Conservation (phyloP, 2,329 filamentous ascomycete species). For the Pseudocercospora fijiensis region DNA sequence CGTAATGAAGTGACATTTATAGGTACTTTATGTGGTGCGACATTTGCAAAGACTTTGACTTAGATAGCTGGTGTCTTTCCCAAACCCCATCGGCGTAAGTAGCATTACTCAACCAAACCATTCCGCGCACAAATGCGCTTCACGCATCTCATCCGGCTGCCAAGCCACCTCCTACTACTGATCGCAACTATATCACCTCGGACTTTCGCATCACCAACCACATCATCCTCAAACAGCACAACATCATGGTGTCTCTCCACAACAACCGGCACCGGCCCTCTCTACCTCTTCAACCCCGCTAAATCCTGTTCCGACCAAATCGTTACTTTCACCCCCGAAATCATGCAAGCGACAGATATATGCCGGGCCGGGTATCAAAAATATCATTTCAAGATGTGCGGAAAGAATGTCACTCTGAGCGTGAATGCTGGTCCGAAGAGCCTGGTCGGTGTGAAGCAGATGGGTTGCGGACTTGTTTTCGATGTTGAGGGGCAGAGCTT, state of each 20-base stretch:
- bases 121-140: not conserved
- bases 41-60: not conserved
- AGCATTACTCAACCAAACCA: not conserved
- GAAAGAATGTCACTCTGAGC: not conserved
- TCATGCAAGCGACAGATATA: not conserved
- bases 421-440: slow-evolving; percentile 3
- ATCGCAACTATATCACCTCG: not conserved
- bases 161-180: not conserved
- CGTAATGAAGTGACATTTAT: slow-evolving; percentile 2
- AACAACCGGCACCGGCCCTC: not conserved
- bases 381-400: not conserved
- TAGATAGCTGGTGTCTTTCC: not conserved
- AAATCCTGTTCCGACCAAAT: slow-evolving; percentile 2
- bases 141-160: not conserved
- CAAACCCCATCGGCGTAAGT: not conserved
- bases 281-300: slow-evolving; percentile 1
- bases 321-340: not conserved
- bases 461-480: not conserved
- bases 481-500: not conserved
- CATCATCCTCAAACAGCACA: not conserved
- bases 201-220: not conserved
- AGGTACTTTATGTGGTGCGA: not conserved
- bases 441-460: not conserved
- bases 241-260: not conserved
- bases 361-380: not conserved